Evolutionary conservation across 139 green algal species (phyloP), one percentile per base, ranked within the genome.

Genomic region (Ostreobium quekettii): DNA sequence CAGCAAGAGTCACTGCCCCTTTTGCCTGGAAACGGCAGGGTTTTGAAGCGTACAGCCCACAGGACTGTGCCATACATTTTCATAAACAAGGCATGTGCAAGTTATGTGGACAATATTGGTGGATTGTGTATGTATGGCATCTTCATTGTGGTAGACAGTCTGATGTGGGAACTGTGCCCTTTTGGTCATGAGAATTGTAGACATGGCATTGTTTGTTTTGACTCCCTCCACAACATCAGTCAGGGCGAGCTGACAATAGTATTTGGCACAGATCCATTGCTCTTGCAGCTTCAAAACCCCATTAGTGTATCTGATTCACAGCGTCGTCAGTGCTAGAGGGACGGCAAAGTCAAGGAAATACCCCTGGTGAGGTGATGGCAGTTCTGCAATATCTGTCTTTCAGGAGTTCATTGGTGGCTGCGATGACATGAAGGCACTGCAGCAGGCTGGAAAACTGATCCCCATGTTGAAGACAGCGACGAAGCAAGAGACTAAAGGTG

Each of bases 61-160:
- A 60, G 35, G 11, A 82, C 77, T 0, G 70, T 83, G 47, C 78
- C 78, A 0, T 83, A 78, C 42, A 60, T 83, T 0, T 82, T 60
- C 66, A 48, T 81, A 2, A 60, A 67, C 39, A 48, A 60, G 42
- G 66, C 48, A 4, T 33, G 32, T n/a, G 15, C 28, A 36, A 3
- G n/a, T 4, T 4, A n/a, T 30, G 35, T 67, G 6, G 24, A 24
- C 31, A 56, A 30, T 24, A 22, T 53, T 4, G n/a, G n/a, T 29
- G 33, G 11, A 33, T 19, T 7, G 46, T 42, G 36, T 2, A 11
- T 65, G 49, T 28, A 29, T 31, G 39, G 36, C 5, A 38, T n/a
- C 36, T 19, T 4, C 4, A 28, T 36, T 1, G 19, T 6, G 29
- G 3, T 29, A 22, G 39, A 11, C 4, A 5, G 0, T 39, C 15